phyloP scores from a whole-genome alignment of 208 protist genomes.

The Naegleria gruberi region DNA sequence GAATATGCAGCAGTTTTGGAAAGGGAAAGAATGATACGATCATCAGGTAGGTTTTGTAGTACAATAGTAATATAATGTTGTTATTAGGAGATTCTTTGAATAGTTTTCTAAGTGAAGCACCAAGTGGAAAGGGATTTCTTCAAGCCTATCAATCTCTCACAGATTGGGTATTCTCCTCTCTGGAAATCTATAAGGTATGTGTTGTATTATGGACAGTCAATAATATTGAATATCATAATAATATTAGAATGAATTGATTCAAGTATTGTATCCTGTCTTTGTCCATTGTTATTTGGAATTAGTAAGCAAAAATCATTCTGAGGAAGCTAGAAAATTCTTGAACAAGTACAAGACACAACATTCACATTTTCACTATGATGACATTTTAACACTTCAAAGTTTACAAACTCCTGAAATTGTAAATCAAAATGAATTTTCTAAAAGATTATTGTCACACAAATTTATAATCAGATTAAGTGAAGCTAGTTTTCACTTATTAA shows the following conservation, averaged over 20 bases:
- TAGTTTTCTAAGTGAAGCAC: background rate
- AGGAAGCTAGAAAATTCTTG: conserved; percentile 19
- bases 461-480: conserved; percentile 9
- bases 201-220: background rate
- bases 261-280: conserved; percentile 26
- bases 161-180: conserved; percentile 1
- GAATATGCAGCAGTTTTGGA: background rate
- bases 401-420: background rate
- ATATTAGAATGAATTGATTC: conserved; percentile 13
- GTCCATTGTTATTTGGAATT: conserved; percentile 26
- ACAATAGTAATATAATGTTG: too few relatives aligned
- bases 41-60: too few relatives aligned
- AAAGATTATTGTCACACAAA: background rate
- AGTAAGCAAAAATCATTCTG: background rate
- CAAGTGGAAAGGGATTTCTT: background rate
- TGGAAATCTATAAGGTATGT: conserved; percentile 13
- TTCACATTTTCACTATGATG: conserved; percentile 1
- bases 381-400: background rate
- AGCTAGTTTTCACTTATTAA: conserved; percentile 1
- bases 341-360: conserved; percentile 21
- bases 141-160: conserved; percentile 14
- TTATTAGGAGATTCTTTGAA: too few relatives aligned
- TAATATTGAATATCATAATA: background rate
- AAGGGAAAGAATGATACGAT: too few relatives aligned
- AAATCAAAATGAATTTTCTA: background rate